Base-by-base conservation (phyloP, 805 yeast genomes). In the Kodamaea nitidulidarum region DNA sequence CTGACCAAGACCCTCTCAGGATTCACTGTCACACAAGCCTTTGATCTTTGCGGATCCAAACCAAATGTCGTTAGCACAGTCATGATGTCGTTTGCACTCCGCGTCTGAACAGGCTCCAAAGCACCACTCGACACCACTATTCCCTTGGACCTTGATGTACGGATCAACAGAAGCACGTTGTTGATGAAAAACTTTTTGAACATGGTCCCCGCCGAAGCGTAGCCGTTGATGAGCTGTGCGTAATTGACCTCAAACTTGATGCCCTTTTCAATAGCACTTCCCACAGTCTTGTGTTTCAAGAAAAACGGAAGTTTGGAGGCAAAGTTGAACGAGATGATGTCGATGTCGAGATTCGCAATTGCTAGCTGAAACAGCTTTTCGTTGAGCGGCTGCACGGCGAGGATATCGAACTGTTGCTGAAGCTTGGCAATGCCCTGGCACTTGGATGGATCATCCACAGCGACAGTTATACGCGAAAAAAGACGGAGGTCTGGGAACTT, bases 81-180 rank as follows among this genome's bases (percentile, higher is more conserved):
- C 10, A 76, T 67, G 5, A 87, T 73, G 52, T 93, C 96, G 32
- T 73, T 67, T 27, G 78, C 76, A 21, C 80, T 76, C 45, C 98
- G 67, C n/a, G 79, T 62, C 31, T 78, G 79, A 22, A 78, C 55
- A 1, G 83, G 70, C 20, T 62, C 56, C 2, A 51, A 42, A 0
- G 93, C 86, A 2, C 96, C 97, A 51, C 91, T 78, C 9, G 91
- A 77, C 4, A 88, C 68, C 2, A 93, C 71, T 12, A 93, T 54
- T 0, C 97, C 97, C 31, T 88, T 73, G 12, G 79, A 74, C 48
- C 98, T 70, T 0, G 95, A 75, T 9, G 95, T 87, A 46, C 98
- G 65, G 8, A 88, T 72, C 11, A 93, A 72, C 50, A 85, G 81
- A 40, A 84, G 71, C 2, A 81, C 76, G 55, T 88, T 90, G 24